Evolutionary conservation across 2,329 filamentous ascomycete species (phyloP).

Genomic region (Eutypella sp.): DNA sequence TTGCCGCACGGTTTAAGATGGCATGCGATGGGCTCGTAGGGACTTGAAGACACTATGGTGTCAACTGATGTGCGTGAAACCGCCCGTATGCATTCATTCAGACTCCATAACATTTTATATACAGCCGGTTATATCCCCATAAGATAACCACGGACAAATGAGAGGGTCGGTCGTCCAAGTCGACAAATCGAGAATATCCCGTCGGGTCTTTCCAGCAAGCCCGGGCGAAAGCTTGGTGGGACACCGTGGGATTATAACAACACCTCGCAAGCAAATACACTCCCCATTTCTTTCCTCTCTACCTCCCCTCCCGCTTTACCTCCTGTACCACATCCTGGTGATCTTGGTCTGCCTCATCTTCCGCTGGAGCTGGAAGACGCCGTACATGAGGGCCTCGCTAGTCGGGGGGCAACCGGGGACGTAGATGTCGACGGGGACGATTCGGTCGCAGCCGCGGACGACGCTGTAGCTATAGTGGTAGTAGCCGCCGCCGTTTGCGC

Average conservation of each 20-base stretch:
- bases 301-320: conserved; percentile 30
- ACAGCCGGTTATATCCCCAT: background rate
- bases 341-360: conserved; percentile 63
- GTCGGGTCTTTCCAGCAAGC: no score
- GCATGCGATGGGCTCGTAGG: background rate
- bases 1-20: no score
- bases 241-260: background rate
- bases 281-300: background rate
- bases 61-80: background rate
- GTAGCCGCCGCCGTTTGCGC: conserved; percentile 80
- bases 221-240: no score
- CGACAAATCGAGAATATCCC: no score
- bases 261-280: background rate
- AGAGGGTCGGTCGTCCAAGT: no score
- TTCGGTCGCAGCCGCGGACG: conserved; percentile 67
- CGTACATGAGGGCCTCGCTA: conserved; percentile 59
- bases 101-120: background rate
- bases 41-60: background rate
- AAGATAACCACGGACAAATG: background rate
- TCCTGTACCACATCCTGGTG: conserved; percentile 54
- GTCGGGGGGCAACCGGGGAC: conserved; percentile 69
- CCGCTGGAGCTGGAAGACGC: conserved; percentile 71
- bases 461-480: conserved; percentile 84
- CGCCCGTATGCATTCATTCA: background rate
- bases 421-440: conserved; percentile 76